These are phyloP conservation scores for Phylloporus scabripes DNA, from an alignment of 768 basidiomycete genomes.

Conservation along the genomic window DNA sequence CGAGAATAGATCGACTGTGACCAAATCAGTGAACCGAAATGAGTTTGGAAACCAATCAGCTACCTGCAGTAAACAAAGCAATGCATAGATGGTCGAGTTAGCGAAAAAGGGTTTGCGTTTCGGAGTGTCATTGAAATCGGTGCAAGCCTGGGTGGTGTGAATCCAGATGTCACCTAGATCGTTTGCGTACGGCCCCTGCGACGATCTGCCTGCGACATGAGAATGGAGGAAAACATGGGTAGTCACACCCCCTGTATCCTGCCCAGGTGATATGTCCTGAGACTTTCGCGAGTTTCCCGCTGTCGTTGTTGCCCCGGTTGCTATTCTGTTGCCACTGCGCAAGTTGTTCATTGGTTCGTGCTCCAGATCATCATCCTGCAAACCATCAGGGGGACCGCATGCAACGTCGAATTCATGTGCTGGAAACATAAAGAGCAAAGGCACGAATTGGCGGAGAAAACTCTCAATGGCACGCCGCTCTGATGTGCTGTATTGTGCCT, in stretches of 20 bases:
- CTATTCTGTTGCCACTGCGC: constrained; percentile 40
- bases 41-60: constrained; percentile 1
- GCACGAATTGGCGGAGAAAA: constrained; percentile 81
- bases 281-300: constrained; percentile 74
- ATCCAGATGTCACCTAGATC: constrained; percentile 54
- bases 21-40: constrained; percentile 4
- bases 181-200: background rate
- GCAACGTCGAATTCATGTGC: constrained; percentile 62
- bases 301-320: constrained; percentile 43
- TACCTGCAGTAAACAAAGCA: constrained; percentile 86
- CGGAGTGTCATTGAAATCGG: constrained; percentile 24
- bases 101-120: constrained; percentile 70
- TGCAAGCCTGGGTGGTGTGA: constrained; percentile 30
- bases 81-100: constrained; percentile 89
- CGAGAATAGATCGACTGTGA: constrained; percentile 83
- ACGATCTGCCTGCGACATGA: constrained; percentile 1
- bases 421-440: constrained; percentile 69
- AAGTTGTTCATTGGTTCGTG: constrained; percentile 20
- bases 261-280: constrained; percentile 47
- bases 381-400: constrained; percentile 51
- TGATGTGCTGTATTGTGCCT: constrained; percentile 61
- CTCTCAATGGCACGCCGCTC: constrained; percentile 83
- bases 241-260: constrained; percentile 29
- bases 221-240: constrained; percentile 16
- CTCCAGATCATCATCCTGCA: constrained; percentile 34